Evolutionary conservation across 2,329 filamentous ascomycete species (phyloP), one percentile per base, ranked within the genome.

Genomic region (Rugonectria rugulosa): DNA sequence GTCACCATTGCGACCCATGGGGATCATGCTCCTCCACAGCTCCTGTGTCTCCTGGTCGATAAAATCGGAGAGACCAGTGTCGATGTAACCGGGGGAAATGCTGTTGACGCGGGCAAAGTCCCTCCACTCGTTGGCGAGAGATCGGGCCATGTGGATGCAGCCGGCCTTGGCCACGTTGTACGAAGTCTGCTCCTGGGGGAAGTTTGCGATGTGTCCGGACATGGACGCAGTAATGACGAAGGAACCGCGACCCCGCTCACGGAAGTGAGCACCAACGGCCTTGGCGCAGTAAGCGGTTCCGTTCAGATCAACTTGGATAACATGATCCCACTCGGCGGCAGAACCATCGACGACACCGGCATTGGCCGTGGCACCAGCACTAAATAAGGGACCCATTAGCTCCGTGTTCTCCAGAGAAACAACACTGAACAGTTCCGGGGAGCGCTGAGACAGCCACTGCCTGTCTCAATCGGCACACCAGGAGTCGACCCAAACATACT

Each of bases 291-390:
- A 75, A 15, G 79, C 70, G 3, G 79, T 73, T 5, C 78, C 78
- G 58, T 84, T 81, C 11, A 82, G 53, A 26, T 56, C 53, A 45
- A 56, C 46, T 27, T 56, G 53, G 49, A 88, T 77, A 7, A 89
- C 84, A 42, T 82, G 79, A 53, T 79, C 81, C 86, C 87, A 90
- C 65, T 83, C 83, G 72, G 88, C 78, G 52, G 89, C 84, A 40
- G 82, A 79, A 61, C 85, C 86, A 58, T 90, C 88, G 45, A 90
- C 77, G 69, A 90, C 81, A 55, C 88, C 88, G 47, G 76, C 77
- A 75, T 87, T 81, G 63, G 88, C 87, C 11, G 88, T 90, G 56
- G 84, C 83, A 55, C 88, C 88, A 19, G 88, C 88, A 72, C 71
- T 51, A 23, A 19, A 23, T 10, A 5, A 4, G 3, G 57, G 60